Percentiles rank a stretch among this genome's conserved stretches.
These are phyloP conservation scores for Puccinia horiana DNA, from an alignment of 1,284 basidiomycete species.

Conservation along the genomic window DNA sequence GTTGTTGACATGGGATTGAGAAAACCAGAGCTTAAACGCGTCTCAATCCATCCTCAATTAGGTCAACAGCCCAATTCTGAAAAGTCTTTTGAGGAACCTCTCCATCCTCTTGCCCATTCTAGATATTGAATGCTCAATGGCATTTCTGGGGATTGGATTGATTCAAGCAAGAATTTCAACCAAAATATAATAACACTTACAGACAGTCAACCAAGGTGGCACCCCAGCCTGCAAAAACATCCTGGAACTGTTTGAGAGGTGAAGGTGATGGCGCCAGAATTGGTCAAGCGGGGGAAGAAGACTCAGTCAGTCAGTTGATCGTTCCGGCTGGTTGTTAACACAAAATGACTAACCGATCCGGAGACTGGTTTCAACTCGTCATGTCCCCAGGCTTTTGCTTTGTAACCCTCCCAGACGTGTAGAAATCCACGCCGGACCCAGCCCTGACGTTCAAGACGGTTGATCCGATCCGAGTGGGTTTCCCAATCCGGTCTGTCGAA, in stretches of 20 bases:
- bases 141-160: background rate
- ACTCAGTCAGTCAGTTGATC: background rate
- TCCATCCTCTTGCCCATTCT: no score
- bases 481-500: constrained; percentile 36
- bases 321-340: background rate
- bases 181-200: constrained; percentile 14
- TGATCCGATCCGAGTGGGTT: background rate
- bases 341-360: constrained; percentile 7
- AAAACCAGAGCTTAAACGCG: no score
- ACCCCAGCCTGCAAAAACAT: constrained; percentile 27
- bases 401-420: constrained; percentile 46
- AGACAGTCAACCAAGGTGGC: constrained; percentile 40
- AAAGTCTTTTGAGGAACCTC: no score
- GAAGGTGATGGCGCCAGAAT: background rate
- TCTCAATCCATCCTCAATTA: no score
- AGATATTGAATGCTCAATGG: background rate
- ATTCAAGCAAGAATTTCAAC: background rate
- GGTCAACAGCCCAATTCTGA: no score
- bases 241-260: background rate
- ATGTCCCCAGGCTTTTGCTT: constrained; percentile 43
- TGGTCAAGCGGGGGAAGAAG: background rate
- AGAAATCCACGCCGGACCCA: constrained; percentile 41
- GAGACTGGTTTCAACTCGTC: constrained; percentile 42
- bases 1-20: background rate
- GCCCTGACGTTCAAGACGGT: constrained; percentile 20